Evolutionary conservation across 2,329 filamentous ascomycete genomes (phyloP), one percentile per base, ranked within the genome.

Genomic region (Beauveria rudraprayagi): DNA sequence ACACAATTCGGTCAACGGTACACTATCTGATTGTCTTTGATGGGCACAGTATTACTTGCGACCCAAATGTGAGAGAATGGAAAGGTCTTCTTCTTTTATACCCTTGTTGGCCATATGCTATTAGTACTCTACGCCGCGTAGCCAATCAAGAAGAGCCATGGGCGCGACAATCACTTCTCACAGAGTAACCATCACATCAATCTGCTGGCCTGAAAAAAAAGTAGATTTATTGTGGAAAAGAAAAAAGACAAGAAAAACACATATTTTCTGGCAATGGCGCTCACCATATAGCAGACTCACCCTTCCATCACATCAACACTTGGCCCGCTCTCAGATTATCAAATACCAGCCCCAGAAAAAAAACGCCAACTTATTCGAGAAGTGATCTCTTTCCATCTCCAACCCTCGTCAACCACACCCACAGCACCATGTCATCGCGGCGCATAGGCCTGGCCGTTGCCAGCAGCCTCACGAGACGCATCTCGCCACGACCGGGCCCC

Each of bases 401-500:
- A 47, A 58, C 28, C 46, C 4, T 40, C 46, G 52, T 43, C 22
- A 30, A 30, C 19, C 28, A 22, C 41, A n/a, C n/a, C 11, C 55
- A 9, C 11, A 60, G 9, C n/a, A 40, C 24, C 48, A 73, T 74
- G 70, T 66, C 71, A 47, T 71, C 70, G 61, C 71, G 70, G 64
- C 68, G 67, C 58, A 65, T 75, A 62, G 67, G 69, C 26, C 63
- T 70, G 65, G 67, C 68, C 55, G 63, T 73, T 47, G 63, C 65
- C 44, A 6, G 40, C 26, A 64, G 68, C 61, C 61, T 72, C 58
- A 61, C 66, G 22, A 73, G 69, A 58, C 72, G 70, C 41, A 43
- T 40, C 6, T 17, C 56, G 19, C 56, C 19, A n/a, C 44, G 14
- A 22, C 30, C 30, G 8, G 46, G 46, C 46, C 10, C 71, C 72